Percentiles rank a stretch among this genome's conserved stretches.
These are phyloP conservation scores for Aquilaria malaccensis DNA, from an alignment of 345 rosid species.

Conservation along the genomic window DNA sequence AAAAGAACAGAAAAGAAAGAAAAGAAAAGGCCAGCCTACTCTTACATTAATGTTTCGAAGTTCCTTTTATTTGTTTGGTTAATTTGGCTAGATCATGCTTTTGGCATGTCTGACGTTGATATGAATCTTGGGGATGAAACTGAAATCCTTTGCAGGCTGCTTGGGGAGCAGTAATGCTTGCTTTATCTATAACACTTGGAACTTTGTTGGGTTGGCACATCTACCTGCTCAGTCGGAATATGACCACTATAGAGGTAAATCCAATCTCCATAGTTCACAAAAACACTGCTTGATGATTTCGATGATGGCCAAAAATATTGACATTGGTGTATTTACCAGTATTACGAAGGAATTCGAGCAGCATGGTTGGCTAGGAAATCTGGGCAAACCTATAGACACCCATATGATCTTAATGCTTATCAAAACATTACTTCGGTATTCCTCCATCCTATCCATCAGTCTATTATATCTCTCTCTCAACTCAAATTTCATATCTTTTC, in stretches of 20 bases:
- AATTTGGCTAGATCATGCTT: neutral
- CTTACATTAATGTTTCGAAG: too few relatives aligned
- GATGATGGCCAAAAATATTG: constrained; percentile 7
- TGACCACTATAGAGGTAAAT: constrained; percentile 82
- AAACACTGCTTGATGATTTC: neutral
- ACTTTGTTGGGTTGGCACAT: constrained; percentile 79
- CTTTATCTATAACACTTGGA: constrained; percentile 43
- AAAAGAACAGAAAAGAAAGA: neutral
- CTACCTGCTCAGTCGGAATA: constrained; percentile 57
- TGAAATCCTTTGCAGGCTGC: constrained; percentile 27
- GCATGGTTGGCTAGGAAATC: constrained; percentile 84
- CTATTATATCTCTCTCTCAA: constrained; percentile 5
- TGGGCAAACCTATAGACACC: constrained; percentile 69
- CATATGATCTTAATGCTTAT: constrained; percentile 48
- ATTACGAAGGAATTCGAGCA: constrained; percentile 59
- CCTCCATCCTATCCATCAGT: neutral
- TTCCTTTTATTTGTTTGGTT: too few relatives aligned
- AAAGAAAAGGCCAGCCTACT: neutral
- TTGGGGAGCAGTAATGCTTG: constrained; percentile 39
- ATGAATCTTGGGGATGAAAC: constrained; percentile 2
- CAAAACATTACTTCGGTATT: constrained; percentile 56
- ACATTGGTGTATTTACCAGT: constrained; percentile 27
- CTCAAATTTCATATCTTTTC: neutral
- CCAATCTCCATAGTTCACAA: neutral
- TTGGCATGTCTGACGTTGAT: neutral